These are phyloP conservation scores for Talaromyces marneffei DNA, from an alignment of 2,329 filamentous ascomycete species.

Conservation along the genomic window DNA sequence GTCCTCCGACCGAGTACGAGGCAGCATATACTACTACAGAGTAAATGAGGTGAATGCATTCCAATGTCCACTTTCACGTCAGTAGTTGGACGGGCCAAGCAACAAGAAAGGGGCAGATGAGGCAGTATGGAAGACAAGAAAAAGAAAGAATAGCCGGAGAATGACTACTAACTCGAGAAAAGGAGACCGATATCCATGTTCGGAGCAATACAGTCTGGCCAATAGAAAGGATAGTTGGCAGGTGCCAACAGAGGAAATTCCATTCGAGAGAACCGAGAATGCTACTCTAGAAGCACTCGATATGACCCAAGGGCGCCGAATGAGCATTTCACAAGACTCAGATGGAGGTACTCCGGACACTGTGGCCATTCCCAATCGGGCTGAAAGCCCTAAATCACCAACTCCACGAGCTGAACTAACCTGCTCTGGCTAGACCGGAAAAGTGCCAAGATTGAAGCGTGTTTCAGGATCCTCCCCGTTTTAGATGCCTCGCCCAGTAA, in stretches of 20 bases:
- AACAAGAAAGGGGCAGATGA: neutral
- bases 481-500: neutral
- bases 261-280: neutral
- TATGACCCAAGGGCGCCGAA: neutral
- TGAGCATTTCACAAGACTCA: neutral
- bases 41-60: neutral
- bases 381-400: neutral
- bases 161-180: neutral
- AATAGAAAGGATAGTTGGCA: neutral
- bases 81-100: neutral
- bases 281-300: neutral
- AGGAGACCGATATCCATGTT: neutral
- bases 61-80: neutral
- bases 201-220: neutral
- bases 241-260: neutral
- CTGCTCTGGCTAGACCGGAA: neutral
- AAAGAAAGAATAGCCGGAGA: neutral
- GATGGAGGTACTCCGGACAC: neutral
- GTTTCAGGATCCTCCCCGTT: conserved; percentile 3
- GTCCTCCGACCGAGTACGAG: neutral
- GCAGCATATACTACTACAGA: too few species aligned
- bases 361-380: neutral
- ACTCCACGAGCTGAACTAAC: neutral
- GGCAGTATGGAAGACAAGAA: neutral
- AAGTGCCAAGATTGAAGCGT: neutral